Evolutionary conservation across 495 filamentous ascomycete genomes (phyloP).

Genomic region (Symbiotaphrina buchneri): DNA sequence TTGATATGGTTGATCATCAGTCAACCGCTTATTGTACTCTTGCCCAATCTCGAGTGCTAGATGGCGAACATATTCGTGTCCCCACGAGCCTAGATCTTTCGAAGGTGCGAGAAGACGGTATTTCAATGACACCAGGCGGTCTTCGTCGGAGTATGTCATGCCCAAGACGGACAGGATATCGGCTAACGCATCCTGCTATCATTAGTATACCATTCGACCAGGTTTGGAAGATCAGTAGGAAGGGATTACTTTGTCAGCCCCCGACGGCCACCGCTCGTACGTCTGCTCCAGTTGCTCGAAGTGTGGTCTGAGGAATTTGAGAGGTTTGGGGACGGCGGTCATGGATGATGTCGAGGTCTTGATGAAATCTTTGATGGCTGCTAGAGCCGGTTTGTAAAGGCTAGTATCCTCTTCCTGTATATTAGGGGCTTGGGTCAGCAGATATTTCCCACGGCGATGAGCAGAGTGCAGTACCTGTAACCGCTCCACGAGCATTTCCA

Average conservation of each 20-base stretch:
- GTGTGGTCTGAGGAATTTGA: constrained; percentile 94
- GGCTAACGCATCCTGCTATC: constrained; percentile 46
- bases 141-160: constrained; percentile 97
- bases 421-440: constrained; percentile 5
- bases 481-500: constrained; percentile 94
- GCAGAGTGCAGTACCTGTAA: constrained; percentile 43
- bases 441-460: constrained; percentile 7
- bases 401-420: constrained; percentile 60
- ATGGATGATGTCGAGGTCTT: constrained; percentile 98
- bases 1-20: constrained; percentile 36
- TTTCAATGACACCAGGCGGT: constrained; percentile 84
- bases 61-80: constrained; percentile 95
- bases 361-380: constrained; percentile 91
- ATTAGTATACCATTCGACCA: constrained; percentile 2
- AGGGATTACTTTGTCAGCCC: constrained; percentile 49
- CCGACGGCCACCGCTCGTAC: constrained; percentile 71
- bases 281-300: constrained; percentile 67
- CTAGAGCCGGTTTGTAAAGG: constrained; percentile 79
- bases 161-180: constrained; percentile 94
- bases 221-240: constrained; percentile 1
- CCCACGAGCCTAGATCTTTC: constrained; percentile 88
- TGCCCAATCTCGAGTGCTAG: constrained; percentile 88
- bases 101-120: constrained; percentile 80
- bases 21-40: constrained; percentile 63
- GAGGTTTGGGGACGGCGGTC: constrained; percentile 94